Evolutionary conservation across 768 basidiomycete species (phyloP), one percentile per base, ranked within the genome.

Genomic region (Tricholomella constricta): DNA sequence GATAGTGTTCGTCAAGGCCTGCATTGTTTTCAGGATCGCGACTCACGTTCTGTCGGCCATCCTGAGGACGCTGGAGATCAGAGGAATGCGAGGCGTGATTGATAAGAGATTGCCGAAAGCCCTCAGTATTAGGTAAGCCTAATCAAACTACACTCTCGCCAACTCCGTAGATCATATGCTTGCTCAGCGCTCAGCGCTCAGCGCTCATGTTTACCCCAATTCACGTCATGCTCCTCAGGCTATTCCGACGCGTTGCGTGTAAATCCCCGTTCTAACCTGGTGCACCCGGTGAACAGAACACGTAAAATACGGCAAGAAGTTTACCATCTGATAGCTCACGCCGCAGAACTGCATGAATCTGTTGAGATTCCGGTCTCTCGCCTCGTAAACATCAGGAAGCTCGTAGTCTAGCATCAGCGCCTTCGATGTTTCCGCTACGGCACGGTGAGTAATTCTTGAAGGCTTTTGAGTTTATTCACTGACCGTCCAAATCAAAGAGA

Each of bases 271-370:
- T 38, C 57, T 54, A 36, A 62, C 61, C 61, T 62, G 10, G 20
- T 50, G 20, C 4, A 42, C n/a, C 15, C 37, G 35, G 15, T 60
- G 17, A 60, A 47, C 45, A 45, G 17, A 20, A 19, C 22, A 31
- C 27, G 9, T 23, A 25, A 34, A 26, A 17, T 11, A 36, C 4
- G 26, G 54, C 45, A 35, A 27, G 29, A 42, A 48, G 51, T 71
- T 68, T 64, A 83, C 83, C 78, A 81, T 72, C 67, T 80, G 80
- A 60, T 82, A 84, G 56, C 71, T 68, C n/a, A 83, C 74, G 5
- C 82, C 82, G 52, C 76, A 78, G 62, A 81, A 80, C 48, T 77
- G 78, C 73, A 84, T 79, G 63, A 85, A 74, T 26, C 66, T 62
- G 56, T 84, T 85, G 52, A 83, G 62, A 56, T 84, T 84, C n/a